Conservation (phyloP, 2,329 filamentous ascomycete genomes). For the Ambrosiella beaveri region DNA sequence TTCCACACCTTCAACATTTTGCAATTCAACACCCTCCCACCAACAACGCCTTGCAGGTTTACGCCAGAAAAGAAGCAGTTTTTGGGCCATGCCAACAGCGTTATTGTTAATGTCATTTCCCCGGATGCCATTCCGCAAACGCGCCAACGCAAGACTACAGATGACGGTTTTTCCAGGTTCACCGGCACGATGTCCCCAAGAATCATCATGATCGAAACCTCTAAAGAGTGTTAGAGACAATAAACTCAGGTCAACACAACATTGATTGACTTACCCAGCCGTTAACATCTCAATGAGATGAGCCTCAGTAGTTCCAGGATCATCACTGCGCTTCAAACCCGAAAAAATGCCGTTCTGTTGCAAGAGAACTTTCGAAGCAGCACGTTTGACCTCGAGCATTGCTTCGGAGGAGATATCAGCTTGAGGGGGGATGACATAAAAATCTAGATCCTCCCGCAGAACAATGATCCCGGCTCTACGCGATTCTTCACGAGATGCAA, state of each 20-base stretch:
- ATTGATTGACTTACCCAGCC: constrained; percentile 53
- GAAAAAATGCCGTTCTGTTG: constrained; percentile 92
- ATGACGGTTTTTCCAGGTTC: constrained; percentile 98
- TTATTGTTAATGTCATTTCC: constrained; percentile 58
- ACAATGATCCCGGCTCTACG: constrained; percentile 97
- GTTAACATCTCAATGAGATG: constrained; percentile 99
- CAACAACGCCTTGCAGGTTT: constrained; percentile 93
- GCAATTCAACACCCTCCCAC: constrained; percentile 95
- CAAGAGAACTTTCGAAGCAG: constrained; percentile 70
- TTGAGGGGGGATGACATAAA: constrained; percentile 83
- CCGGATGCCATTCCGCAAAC: constrained; percentile 80
- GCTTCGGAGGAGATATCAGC: constrained; percentile 69
- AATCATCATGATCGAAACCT: constrained; percentile 89
- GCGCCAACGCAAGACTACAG: constrained; percentile 84
- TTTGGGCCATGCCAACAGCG: constrained; percentile 94
- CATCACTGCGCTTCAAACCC: constrained; percentile 83
- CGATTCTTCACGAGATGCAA: constrained; percentile 53
- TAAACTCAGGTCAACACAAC: background rate
- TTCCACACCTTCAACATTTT: constrained; percentile 75
- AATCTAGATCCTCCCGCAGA: constrained; percentile 86
- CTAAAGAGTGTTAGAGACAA: constrained; percentile 27
- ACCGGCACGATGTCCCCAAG: constrained; percentile 90
- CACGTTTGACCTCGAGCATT: constrained; percentile 93
- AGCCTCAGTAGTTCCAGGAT: constrained; percentile 89
- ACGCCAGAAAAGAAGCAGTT: constrained; percentile 91